Percentiles rank a stretch among this genome's conserved stretches.
Evolutionary conservation across 495 filamentous ascomycete species (phyloP).

Genomic region (Schizothecium vesticola): DNA sequence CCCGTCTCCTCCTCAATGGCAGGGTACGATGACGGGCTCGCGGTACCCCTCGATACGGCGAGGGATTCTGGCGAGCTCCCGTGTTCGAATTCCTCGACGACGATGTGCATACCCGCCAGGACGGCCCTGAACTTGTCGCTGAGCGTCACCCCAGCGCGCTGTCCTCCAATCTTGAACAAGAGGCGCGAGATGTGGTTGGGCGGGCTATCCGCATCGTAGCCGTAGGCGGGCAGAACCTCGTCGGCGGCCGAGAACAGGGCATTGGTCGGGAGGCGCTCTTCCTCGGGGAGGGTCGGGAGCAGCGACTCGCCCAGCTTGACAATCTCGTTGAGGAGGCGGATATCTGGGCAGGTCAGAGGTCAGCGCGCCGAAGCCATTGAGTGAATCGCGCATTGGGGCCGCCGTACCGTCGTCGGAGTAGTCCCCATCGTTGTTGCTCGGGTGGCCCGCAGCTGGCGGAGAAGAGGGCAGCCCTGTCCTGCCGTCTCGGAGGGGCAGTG

Average conservation of each 20-base stretch:
- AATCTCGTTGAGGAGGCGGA: conserved; percentile 71
- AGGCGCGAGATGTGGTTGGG: conserved; percentile 65
- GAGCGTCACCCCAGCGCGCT: conserved; percentile 33
- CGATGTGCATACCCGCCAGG: conserved; percentile 29
- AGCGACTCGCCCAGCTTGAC: conserved; percentile 63
- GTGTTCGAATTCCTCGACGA: conserved; percentile 22
- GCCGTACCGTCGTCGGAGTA: conserved; percentile 61
- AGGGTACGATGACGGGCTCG: conserved; percentile 1
- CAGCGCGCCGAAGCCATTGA: background rate
- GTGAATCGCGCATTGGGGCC: conserved; percentile 13
- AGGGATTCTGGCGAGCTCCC: conserved; percentile 5
- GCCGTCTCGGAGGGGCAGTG: conserved; percentile 30
- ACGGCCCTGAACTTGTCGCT: conserved; percentile 33
- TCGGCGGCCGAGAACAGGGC: conserved; percentile 80
- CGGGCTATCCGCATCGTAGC: conserved; percentile 64
- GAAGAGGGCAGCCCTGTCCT: conserved; percentile 44
- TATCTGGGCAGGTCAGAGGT: conserved; percentile 49
- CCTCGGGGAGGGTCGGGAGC: conserved; percentile 47
- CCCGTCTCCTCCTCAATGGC: conserved; percentile 14
- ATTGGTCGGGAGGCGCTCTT: conserved; percentile 62
- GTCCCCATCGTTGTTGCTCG: conserved; percentile 22
- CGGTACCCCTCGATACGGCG: conserved; percentile 2
- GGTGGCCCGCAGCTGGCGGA: conserved; percentile 9
- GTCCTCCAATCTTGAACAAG: conserved; percentile 72
- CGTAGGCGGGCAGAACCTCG: conserved; percentile 59